phyloP scores from a whole-genome alignment of 768 basidiomycete species.

The Pseudohyphozyma bogoriensis region DNA sequence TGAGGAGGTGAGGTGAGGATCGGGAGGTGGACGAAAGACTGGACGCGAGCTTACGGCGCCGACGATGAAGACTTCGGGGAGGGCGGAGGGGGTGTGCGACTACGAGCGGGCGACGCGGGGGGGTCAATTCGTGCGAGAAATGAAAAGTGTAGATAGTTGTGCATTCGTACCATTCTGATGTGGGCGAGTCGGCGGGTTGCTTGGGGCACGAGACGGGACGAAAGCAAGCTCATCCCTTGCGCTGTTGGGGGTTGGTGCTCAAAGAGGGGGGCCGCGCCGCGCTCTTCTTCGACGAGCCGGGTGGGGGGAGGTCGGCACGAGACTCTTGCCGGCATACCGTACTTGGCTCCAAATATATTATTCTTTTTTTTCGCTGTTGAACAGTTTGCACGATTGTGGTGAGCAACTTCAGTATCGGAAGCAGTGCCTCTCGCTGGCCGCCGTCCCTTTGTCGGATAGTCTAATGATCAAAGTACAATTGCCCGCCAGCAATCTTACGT shows the following conservation, averaged over 20 bases:
- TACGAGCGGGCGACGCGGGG: slow-evolving; percentile 9
- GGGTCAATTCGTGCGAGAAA: too few species aligned
- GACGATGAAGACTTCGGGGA: slow-evolving; percentile 28
- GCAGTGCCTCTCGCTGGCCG: too few species aligned
- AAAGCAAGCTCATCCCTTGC: too few species aligned
- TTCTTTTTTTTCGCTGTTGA: too few species aligned
- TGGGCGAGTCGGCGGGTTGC: slow-evolving; percentile 16
- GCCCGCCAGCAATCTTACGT: too few species aligned
- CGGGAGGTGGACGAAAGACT: background rate
- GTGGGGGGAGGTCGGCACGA: background rate
- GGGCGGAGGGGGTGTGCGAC: slow-evolving; percentile 11
- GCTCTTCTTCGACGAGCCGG: background rate
- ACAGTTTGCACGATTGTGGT: too few species aligned
- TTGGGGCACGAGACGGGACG: too few species aligned
- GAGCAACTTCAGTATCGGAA: too few species aligned
- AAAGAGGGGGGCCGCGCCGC: background rate
- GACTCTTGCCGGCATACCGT: background rate
- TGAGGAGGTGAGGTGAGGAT: background rate
- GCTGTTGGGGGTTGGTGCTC: background rate
- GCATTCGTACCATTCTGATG: slow-evolving; percentile 20
- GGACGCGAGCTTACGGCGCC: slow-evolving; percentile 12
- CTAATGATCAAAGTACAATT: too few species aligned
- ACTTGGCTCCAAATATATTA: background rate
- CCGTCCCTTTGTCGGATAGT: too few species aligned
- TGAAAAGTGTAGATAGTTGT: background rate